Evolutionary conservation across 2,329 filamentous ascomycete genomes (phyloP), one percentile per base, ranked within the genome.

Genomic region (Diaporthe aspalathi): DNA sequence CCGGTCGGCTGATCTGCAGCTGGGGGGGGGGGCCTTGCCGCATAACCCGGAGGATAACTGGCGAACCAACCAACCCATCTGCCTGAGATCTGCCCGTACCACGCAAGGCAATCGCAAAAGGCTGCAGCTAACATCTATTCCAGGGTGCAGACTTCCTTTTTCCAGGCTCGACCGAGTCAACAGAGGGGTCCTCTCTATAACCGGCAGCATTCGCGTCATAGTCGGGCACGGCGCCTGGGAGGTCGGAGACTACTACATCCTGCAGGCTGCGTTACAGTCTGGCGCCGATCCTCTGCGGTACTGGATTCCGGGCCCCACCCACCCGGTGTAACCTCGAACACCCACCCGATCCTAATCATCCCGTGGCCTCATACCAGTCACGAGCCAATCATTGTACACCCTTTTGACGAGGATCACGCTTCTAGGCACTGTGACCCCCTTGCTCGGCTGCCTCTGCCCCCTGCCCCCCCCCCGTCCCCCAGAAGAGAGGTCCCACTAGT

Each of bases 381-480:
- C 72, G 45, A 66, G 69, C 72, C 72, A 73, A 73, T 73, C 72
- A 71, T 73, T 73, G 72, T 73, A 73, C 69, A 73, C 56, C 57
- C 50, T 73, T 71, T 66, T 22, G 43, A 62, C 63, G 63, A 53
- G 65, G 45, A 35, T n/a, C 24, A 62, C 63, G 49, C 71, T 29
- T 52, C 40, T 69, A 53, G 54, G 63, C 65, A 71, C 63, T 73
- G 71, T 73, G 71, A 35, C 57, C 43, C 24, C 49, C 35, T 67
- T 47, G 52, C 52, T 60, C 52, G 52, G 49, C 45, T 7, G 38
- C 22, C 50, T 47, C 27, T 63, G 22, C 14, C 29, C 60, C 60
- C 60, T 14, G 57, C 40, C 60, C 60, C 43, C 43, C 60, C 6
- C 43, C 43, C 60, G 6, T 38, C 27, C 45, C 27, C 43, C 45